Percentiles rank a stretch among this genome's conserved stretches.
Conservation (phyloP, 257 asterid species). For the Ilex aquifolium region DNA sequence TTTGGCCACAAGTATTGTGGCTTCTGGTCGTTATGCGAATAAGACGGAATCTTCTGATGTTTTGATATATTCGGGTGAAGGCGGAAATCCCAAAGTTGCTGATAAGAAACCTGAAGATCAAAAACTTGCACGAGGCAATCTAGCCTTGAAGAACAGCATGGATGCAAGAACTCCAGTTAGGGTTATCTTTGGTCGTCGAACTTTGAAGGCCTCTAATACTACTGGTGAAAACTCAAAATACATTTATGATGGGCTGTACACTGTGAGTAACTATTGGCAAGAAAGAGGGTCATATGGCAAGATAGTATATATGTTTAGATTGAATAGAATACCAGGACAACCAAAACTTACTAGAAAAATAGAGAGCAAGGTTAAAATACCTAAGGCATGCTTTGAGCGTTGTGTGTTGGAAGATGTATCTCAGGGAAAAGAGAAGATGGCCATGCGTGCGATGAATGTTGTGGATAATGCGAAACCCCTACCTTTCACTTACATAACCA, state of each 20-base stretch:
- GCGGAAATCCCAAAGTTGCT: conserved; percentile 17
- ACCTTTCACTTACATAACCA: conserved; percentile 31
- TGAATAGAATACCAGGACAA: conserved; percentile 30
- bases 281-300: conserved; percentile 26
- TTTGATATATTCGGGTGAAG: conserved; percentile 38
- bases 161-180: conserved; percentile 23
- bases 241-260: conserved; percentile 39
- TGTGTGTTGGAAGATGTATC: conserved; percentile 34
- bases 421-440: conserved; percentile 32
- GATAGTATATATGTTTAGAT: conserved; percentile 32
- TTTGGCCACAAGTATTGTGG: conserved; percentile 28
- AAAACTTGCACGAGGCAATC: conserved; percentile 29
- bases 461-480: conserved; percentile 29
- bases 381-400: not conserved
- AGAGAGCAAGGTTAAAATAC: conserved; percentile 4
- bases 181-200: conserved; percentile 20
- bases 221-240: not conserved
- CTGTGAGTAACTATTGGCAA: conserved; percentile 16
- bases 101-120: conserved; percentile 21
- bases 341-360: conserved; percentile 6
- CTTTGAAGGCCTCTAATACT: too few species aligned
- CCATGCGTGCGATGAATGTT: conserved; percentile 32
- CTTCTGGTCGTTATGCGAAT: conserved; percentile 33
- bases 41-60: conserved; percentile 13
- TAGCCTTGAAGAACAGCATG: conserved; percentile 34